Evolutionary conservation across 306 rosid species (phyloP), one percentile per base, ranked within the genome.

Genomic region (Canavalia ensiformis): DNA sequence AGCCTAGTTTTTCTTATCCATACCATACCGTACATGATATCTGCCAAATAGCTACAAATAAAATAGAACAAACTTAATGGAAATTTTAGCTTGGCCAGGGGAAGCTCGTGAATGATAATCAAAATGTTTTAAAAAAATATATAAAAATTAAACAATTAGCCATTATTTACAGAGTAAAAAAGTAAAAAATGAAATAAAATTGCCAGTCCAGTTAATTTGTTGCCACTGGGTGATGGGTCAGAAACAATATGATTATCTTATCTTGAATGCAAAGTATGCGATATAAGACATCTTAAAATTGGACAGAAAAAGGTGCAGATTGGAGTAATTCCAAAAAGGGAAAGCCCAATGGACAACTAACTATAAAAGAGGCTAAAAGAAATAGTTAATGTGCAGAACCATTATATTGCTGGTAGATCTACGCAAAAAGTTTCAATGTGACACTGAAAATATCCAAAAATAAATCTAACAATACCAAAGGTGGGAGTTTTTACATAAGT

Each of bases 371-470:
- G 65, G 78, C 28, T 0, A 37, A 41, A 28, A 44, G 52, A 74
- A 56, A 39, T 29, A 54, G 18, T 41, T 30, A 62, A 63, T 76
- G 72, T 60, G 71, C 80, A 59, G 44, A 28, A 30, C 18, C 59
- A 46, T n/a, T 37, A 62, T 5, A 76, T 62, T 62, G 50, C 49
- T 47, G 47, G 37, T 49, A 34, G 10, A 62, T 63, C 60, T 8
- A 49, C 49, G 71, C 72, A 46, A 50, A 33, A 47, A 34, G 72
- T 62, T 62, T 8, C 72, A 47, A 76, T 34, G 13, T 34, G 37
- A 63, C 72, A 62, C 72, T 76, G 13, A 39, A 33, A 59, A 76
- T 12, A 46, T 76, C 62, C 60, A 47, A 47, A 76, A 34, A 34
- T 34, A 49, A 59, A 62, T 49, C 72, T 49, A 76, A 34, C 0